Base-by-base conservation (phyloP, 2,329 filamentous ascomycete genomes). In the Alternaria novae-zelandiae region DNA sequence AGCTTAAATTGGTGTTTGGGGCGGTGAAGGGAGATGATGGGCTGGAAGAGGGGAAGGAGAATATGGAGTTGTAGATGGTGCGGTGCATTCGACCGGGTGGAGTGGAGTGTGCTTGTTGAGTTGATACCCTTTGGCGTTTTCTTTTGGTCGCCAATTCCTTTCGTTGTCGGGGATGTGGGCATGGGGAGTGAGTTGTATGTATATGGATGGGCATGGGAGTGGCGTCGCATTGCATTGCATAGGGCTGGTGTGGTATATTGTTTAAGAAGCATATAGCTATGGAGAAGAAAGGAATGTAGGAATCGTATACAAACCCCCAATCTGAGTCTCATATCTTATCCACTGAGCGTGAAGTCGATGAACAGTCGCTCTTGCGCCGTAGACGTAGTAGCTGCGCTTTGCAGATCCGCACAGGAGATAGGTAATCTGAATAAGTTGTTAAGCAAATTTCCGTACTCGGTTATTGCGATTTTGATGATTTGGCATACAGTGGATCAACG, bases 1-100 rank as follows among this genome's bases (percentile, higher is more conserved):
- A 95, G 44, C 83, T 96, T 15, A 75, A 82, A 61, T 78, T 86
- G 43, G 26, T 77, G 20, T 81, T 77, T 44, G 46, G 50, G 12
- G 26, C 57, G 6, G 43, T 3, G 11, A 11, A 45, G 2, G 13
- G 7, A 2, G 44, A 63, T n/a, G n/a, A 59, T 25, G 26, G 21
- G 46, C 8, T 13, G 9, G 41, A 46, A 43, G 67, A 62, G n/a
- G 59, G 25, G n/a, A 53, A 70, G 25, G 69, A 74, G 23, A 28
- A 61, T 13, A 65, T 71, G 49, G 72, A 75, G 59, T 56, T 74
- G 51, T 72, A 59, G 44, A 55, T 8, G 2, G 25, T 26, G 13
- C 17, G 20, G 2, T 17, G 12, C 15, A 15, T 26, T 11, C n/a
- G n/a, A n/a, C n/a, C n/a, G n/a, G n/a, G n/a, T n/a, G n/a, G 25